phyloP scores from a whole-genome alignment of 192 early-diverging fungal species.

The Coemansia sp. region DNA sequence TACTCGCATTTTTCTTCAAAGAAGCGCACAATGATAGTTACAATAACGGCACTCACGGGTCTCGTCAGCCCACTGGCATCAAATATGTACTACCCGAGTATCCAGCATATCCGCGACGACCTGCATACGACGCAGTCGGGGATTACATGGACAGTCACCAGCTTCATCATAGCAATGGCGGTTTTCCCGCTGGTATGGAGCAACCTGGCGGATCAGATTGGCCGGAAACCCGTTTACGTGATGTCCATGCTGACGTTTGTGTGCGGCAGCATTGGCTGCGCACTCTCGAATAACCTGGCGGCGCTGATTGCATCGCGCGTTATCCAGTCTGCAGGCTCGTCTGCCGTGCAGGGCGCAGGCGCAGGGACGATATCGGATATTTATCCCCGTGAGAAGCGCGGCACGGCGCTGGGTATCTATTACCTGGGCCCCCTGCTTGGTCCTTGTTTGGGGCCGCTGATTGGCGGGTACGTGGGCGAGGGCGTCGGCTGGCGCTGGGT shows the following conservation, averaged over 20 bases:
- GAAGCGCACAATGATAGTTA: constrained; percentile 30
- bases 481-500: constrained; percentile 54
- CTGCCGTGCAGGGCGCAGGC: constrained; percentile 49
- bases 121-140: constrained; percentile 30
- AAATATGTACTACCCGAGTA: constrained; percentile 51
- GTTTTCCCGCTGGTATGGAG: constrained; percentile 56
- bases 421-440: constrained; percentile 52
- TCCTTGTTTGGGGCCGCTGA: constrained; percentile 52
- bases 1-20: constrained; percentile 43
- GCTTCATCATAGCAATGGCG: constrained; percentile 50
- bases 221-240: constrained; percentile 48
- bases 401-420: constrained; percentile 54
- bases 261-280: constrained; percentile 49
- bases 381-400: constrained; percentile 52
- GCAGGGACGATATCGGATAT: constrained; percentile 55
- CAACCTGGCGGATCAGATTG: constrained; percentile 51
- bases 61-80: constrained; percentile 52
- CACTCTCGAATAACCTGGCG: constrained; percentile 27
- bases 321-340: constrained; percentile 48
- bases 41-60: constrained; percentile 35
- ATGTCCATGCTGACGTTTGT: constrained; percentile 42
- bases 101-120: constrained; percentile 40
- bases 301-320: constrained; percentile 49
- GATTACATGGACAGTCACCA: constrained; percentile 47
- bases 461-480: constrained; percentile 55